Percentiles rank a stretch among this genome's conserved stretches.
Conservation (phyloP, 108 stramenopile species). For the Fragilariopsis cylindrus region DNA sequence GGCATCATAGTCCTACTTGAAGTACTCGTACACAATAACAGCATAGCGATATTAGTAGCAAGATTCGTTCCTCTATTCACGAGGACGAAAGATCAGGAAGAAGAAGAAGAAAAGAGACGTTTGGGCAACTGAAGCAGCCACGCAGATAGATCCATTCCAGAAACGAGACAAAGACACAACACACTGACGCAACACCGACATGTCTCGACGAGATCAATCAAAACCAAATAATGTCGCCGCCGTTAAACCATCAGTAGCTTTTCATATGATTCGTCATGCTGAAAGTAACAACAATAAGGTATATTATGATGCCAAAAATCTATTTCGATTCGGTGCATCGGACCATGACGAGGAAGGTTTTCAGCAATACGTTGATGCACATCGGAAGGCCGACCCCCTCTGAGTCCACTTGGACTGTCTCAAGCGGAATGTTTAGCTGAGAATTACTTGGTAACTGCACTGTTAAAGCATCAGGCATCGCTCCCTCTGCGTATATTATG, state of each 20-base stretch:
- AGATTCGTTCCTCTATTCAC: too few species aligned
- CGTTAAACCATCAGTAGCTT: constrained; percentile 42
- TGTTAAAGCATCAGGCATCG: constrained; percentile 59
- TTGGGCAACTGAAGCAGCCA: too few species aligned
- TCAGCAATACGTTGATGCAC: constrained; percentile 60
- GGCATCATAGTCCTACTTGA: too few species aligned
- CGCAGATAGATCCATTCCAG: too few species aligned
- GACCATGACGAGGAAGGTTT: constrained; percentile 68
- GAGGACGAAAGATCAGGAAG: too few species aligned
- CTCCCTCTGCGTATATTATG: constrained; percentile 59
- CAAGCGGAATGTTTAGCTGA: constrained; percentile 58
- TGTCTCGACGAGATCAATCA: background rate
- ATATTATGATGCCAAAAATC: constrained; percentile 20
- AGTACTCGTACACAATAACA: too few species aligned
- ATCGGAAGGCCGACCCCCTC: constrained; percentile 59
- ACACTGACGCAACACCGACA: background rate
- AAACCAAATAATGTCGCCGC: background rate
- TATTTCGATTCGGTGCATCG: constrained; percentile 49
- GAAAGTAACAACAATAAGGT: constrained; percentile 46
- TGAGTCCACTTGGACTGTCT: constrained; percentile 45
- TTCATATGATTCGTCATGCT: constrained; percentile 71
- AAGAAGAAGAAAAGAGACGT: too few species aligned
- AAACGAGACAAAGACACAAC: background rate
- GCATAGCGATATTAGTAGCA: too few species aligned
- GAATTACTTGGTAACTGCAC: constrained; percentile 52